Conservation (phyloP, 768 basidiomycete species). For the Rhizopogon rudus region DNA sequence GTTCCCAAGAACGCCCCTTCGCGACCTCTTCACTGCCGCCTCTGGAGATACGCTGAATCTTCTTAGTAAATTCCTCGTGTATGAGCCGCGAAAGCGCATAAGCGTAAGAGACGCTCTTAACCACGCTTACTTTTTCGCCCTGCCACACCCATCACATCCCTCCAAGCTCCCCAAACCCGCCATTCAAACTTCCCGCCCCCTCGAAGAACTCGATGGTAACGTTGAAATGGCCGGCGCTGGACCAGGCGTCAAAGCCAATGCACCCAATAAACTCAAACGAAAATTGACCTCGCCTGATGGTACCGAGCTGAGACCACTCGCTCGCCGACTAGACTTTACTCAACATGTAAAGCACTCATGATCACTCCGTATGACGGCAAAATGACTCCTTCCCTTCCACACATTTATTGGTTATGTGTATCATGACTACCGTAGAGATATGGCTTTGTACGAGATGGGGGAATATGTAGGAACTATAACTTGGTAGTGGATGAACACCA, state of each 20-base stretch:
- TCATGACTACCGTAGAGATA: neutral
- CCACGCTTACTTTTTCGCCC: conserved; percentile 83
- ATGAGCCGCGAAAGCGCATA: conserved; percentile 82
- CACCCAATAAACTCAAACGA: conserved; percentile 59
- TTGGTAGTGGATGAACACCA: neutral
- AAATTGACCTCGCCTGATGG: conserved; percentile 56
- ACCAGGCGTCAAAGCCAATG: conserved; percentile 46
- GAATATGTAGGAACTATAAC: neutral
- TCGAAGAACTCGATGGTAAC: conserved; percentile 78
- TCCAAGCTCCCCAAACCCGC: conserved; percentile 79
- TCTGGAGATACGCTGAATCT: conserved; percentile 82
- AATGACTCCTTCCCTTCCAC: neutral
- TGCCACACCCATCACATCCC: conserved; percentile 86
- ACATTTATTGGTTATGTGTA: neutral
- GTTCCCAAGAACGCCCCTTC: conserved; percentile 77
- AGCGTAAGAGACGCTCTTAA: conserved; percentile 75
- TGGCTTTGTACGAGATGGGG: neutral
- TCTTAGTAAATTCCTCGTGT: conserved; percentile 71
- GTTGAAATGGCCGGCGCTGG: conserved; percentile 48
- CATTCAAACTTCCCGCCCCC: conserved; percentile 45
- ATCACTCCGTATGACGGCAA: neutral
- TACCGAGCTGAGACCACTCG: conserved; percentile 53
- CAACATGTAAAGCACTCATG: conserved; percentile 23
- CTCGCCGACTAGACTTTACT: conserved; percentile 69
- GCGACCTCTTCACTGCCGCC: conserved; percentile 89